Percentiles rank a stretch among this genome's conserved stretches.
These are phyloP conservation scores for Cladophialophora chaetospira DNA, from an alignment of 2,329 filamentous ascomycete genomes.

Conservation along the genomic window DNA sequence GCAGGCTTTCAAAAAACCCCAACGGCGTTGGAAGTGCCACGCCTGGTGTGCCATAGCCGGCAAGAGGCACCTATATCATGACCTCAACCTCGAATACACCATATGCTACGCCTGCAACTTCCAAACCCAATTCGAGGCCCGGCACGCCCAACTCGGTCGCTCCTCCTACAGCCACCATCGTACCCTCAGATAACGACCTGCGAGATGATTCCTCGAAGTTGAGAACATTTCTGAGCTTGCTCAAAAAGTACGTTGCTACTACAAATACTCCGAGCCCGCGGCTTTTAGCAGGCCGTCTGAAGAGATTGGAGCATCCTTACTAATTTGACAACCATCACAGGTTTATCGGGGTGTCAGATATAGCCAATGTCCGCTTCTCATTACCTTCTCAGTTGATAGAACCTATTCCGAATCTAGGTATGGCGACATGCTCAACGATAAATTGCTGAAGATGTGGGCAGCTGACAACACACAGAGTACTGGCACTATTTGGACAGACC, in stretches of 20 bases:
- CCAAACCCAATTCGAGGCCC: constrained; percentile 28
- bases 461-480: constrained; percentile 65
- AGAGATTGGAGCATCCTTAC: constrained; percentile 6
- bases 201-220: constrained; percentile 84
- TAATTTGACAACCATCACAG: constrained; percentile 49
- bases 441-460: not conserved
- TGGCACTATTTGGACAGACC: constrained; percentile 98
- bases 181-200: constrained; percentile 53
- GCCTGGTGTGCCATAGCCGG: not conserved
- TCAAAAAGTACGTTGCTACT: constrained; percentile 72
- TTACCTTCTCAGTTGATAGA: constrained; percentile 93
- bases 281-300: not conserved
- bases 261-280: not conserved
- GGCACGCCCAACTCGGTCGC: constrained; percentile 34
- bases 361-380: constrained; percentile 93
- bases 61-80: constrained; percentile 21
- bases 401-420: constrained; percentile 86
- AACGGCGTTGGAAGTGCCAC: constrained; percentile 8
- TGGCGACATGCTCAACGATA: not conserved
- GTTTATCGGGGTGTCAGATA: constrained; percentile 94
- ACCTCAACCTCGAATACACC: constrained; percentile 29
- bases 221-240: constrained; percentile 81
- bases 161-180: constrained; percentile 34
- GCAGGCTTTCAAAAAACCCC: constrained; percentile 7
- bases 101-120: constrained; percentile 27